A percentile compares a stretch with the other conserved stretches of the same genome.
These are phyloP conservation scores for Olyra latifolia DNA, from an alignment of 176 grass and related monocot species.

Conservation along the genomic window DNA sequence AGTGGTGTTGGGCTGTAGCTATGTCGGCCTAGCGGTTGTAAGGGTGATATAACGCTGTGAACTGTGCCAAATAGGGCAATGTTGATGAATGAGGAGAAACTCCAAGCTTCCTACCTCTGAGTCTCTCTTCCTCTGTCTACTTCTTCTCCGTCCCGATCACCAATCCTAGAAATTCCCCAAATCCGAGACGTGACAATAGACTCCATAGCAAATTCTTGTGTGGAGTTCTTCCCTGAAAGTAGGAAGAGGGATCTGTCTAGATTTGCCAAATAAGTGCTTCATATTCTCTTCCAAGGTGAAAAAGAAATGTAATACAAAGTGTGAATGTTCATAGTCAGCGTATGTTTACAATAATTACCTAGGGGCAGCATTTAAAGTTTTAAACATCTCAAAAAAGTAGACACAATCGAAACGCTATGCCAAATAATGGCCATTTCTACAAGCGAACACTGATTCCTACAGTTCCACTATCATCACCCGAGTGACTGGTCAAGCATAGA, in stretches of 20 bases:
- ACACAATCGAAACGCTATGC: background rate
- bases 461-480: background rate
- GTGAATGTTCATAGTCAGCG: background rate
- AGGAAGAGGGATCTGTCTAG: background rate
- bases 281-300: background rate
- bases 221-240: too few species aligned
- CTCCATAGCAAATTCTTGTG: too few species aligned
- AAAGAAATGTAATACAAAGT: background rate
- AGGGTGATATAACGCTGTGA: too few species aligned
- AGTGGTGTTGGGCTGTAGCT: too few species aligned
- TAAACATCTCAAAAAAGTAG: background rate
- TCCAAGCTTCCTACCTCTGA: too few species aligned
- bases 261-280: background rate
- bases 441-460: conserved; percentile 6
- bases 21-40: too few species aligned
- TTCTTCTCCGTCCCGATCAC: too few species aligned
- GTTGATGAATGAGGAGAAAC: too few species aligned
- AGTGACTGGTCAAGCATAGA: background rate
- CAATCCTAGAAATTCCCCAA: too few species aligned
- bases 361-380: background rate
- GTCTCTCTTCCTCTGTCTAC: too few species aligned
- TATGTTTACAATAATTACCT: conserved; percentile 1
- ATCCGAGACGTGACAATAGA: too few species aligned
- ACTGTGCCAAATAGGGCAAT: too few species aligned
- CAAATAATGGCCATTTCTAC: background rate